Evolutionary conservation across 2,329 filamentous ascomycete species (phyloP).

Genomic region (Ceratocystis eucalypticola): DNA sequence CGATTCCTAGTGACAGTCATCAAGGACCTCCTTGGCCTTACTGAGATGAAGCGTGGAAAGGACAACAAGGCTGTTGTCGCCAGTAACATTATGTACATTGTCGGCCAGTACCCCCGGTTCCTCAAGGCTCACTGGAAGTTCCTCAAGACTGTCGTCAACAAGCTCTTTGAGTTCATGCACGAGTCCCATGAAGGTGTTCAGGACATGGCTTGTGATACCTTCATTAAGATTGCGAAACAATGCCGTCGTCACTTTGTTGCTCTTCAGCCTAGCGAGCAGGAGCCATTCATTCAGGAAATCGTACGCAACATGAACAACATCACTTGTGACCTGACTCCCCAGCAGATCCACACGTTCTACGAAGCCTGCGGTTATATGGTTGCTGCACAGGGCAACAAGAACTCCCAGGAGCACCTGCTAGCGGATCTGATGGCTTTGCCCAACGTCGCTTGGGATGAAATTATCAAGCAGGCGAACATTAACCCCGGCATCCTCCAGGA

Average conservation of each 20-base stretch:
- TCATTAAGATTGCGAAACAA: slow-evolving; percentile 98
- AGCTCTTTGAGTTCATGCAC: slow-evolving; percentile 99
- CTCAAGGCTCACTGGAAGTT: slow-evolving; percentile 99
- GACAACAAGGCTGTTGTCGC: slow-evolving; percentile 99
- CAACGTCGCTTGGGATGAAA: slow-evolving; percentile 88
- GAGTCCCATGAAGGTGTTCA: slow-evolving; percentile 99
- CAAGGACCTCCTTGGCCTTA: slow-evolving; percentile 90
- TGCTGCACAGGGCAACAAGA: slow-evolving; percentile 88
- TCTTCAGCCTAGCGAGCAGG: slow-evolving; percentile 80
- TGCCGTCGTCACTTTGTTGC: slow-evolving; percentile 96
- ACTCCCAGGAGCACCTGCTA: slow-evolving; percentile 81
- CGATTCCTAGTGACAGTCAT: slow-evolving; percentile 96
- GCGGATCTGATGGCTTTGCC: slow-evolving; percentile 85
- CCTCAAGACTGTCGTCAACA: slow-evolving; percentile 98
- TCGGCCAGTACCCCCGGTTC: slow-evolving; percentile 95
- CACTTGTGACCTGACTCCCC: slow-evolving; percentile 84
- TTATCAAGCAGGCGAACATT: slow-evolving; percentile 75
- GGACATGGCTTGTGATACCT: slow-evolving; percentile 99
- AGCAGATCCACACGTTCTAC: slow-evolving; percentile 98
- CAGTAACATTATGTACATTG: slow-evolving; percentile 99
- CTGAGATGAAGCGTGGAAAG: slow-evolving; percentile 98
- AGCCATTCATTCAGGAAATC: slow-evolving; percentile 98
- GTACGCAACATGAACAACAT: slow-evolving; percentile 92
- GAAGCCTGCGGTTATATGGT: slow-evolving; percentile 99
- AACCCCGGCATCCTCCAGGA: slow-evolving; percentile 83